These are phyloP conservation scores for Zangia roseola DNA, from an alignment of 768 basidiomycete species.

Conservation along the genomic window DNA sequence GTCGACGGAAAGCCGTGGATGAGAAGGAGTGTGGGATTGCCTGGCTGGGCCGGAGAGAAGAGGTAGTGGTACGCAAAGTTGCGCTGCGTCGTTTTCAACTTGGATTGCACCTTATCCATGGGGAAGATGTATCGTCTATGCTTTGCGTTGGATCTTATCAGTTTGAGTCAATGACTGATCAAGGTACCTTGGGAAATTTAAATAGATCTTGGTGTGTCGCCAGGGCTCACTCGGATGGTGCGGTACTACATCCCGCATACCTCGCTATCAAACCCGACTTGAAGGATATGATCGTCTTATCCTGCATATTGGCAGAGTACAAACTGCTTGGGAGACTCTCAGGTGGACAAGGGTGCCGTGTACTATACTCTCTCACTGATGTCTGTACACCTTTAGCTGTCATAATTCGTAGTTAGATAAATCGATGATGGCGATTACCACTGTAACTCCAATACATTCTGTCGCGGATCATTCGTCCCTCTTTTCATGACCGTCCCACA, in stretches of 20 bases:
- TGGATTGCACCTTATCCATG: slow-evolving; percentile 28
- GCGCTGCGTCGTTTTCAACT: slow-evolving; percentile 36
- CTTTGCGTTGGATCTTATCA: too few species aligned
- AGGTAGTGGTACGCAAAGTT: slow-evolving; percentile 39
- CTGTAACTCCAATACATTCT: too few species aligned
- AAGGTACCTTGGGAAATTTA: too few species aligned
- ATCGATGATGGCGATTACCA: too few species aligned
- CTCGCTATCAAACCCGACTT: slow-evolving; percentile 16
- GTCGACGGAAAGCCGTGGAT: slow-evolving; percentile 47
- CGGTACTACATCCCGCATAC: not conserved
- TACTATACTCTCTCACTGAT: not conserved
- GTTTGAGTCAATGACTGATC: too few species aligned
- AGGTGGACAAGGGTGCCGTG: not conserved
- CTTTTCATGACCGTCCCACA: not conserved
- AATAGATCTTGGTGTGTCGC: too few species aligned
- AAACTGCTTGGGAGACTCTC: slow-evolving; percentile 1
- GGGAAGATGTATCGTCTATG: too few species aligned
- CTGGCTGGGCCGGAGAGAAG: slow-evolving; percentile 20
- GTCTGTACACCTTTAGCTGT: too few species aligned
- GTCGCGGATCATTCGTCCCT: too few species aligned
- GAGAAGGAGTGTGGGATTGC: slow-evolving; percentile 41
- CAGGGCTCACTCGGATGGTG: not conserved
- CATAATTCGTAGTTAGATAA: too few species aligned
- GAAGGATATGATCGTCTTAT: slow-evolving; percentile 18
- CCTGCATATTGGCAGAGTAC: slow-evolving; percentile 19